Percentiles rank a stretch among this genome's conserved stretches.
phyloP scores from a whole-genome alignment of 2,329 filamentous ascomycete species.

The Beauveria brongniartii region DNA sequence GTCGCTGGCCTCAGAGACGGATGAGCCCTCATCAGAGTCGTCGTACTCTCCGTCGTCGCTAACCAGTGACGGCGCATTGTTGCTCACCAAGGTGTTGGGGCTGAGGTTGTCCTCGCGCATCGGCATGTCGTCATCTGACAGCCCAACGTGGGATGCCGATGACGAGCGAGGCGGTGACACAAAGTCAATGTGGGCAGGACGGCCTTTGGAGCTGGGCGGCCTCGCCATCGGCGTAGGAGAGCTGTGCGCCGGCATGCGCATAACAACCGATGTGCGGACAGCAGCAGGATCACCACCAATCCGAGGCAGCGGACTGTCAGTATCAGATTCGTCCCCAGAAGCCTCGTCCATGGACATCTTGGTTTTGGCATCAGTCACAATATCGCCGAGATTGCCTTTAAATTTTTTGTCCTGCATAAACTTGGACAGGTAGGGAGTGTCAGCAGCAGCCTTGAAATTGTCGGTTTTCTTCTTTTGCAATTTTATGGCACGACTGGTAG shows the following conservation, averaged over 20 bases:
- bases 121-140: slow-evolving; percentile 41
- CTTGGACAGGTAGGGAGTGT: slow-evolving; percentile 59
- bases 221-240: slow-evolving; percentile 36
- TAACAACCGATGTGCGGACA: slow-evolving; percentile 33
- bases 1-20: slow-evolving; percentile 49
- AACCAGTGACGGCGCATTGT: slow-evolving; percentile 70
- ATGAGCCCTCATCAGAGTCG: slow-evolving; percentile 58
- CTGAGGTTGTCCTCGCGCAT: slow-evolving; percentile 55
- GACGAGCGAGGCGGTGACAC: slow-evolving; percentile 26
- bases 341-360: slow-evolving; percentile 43
- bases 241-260: slow-evolving; percentile 52
- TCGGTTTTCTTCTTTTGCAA: slow-evolving; percentile 19
- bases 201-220: slow-evolving; percentile 51
- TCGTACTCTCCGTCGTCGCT: slow-evolving; percentile 76
- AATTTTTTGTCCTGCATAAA: slow-evolving; percentile 56
- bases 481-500: slow-evolving; percentile 33
- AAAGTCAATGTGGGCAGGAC: slow-evolving; percentile 31
- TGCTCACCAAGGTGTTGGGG: slow-evolving; percentile 61
- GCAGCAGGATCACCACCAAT: slow-evolving; percentile 13
- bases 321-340: slow-evolving; percentile 48
- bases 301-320: slow-evolving; percentile 19
- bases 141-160: slow-evolving; percentile 14
- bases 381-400: slow-evolving; percentile 48
- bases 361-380: slow-evolving; percentile 52
- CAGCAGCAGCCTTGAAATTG: slow-evolving; percentile 39